Percentiles rank a stretch among this genome's conserved stretches.
These are phyloP conservation scores for Saturnispora kantuleensis DNA, from an alignment of 805 yeast genomes.

Conservation along the genomic window DNA sequence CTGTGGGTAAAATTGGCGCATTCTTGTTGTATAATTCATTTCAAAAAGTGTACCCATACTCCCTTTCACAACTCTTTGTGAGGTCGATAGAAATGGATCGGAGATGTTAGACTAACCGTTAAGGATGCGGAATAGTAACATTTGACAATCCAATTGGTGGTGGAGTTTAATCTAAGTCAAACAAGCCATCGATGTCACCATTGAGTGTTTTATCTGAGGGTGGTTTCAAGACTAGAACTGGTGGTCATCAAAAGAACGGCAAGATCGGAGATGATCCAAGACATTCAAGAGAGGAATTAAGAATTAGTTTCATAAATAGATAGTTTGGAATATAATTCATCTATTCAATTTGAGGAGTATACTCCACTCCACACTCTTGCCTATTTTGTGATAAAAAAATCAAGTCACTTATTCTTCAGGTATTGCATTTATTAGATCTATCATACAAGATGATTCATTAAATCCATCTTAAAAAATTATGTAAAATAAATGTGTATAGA, in stretches of 20 bases:
- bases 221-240: slow-evolving; percentile 86
- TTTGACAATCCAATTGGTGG: slow-evolving; percentile 99
- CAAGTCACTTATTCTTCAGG: no score
- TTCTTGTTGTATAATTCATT: slow-evolving; percentile 31
- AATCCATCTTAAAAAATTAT: no score
- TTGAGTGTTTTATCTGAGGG: slow-evolving; percentile 94
- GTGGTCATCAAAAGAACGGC: slow-evolving; percentile 73
- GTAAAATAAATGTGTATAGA: no score
- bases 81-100: slow-evolving; percentile 92
- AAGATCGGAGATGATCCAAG: slow-evolving; percentile 90
- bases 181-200: slow-evolving; percentile 86
- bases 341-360: no score
- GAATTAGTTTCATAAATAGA: neutral
- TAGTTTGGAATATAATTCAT: neutral
- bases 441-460: no score
- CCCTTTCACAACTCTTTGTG: slow-evolving; percentile 51
- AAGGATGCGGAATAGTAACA: slow-evolving; percentile 97
- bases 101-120: slow-evolving; percentile 90
- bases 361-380: neutral
- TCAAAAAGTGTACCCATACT: no score
- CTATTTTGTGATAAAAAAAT: neutral
- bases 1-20: slow-evolving; percentile 86
- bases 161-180: slow-evolving; percentile 97
- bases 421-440: no score
- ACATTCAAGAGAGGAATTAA: slow-evolving; percentile 28